A percentile compares a stretch with the other conserved stretches of the same genome.
Evolutionary conservation across 768 basidiomycete genomes (phyloP).

Genomic region (Boletus sp.): DNA sequence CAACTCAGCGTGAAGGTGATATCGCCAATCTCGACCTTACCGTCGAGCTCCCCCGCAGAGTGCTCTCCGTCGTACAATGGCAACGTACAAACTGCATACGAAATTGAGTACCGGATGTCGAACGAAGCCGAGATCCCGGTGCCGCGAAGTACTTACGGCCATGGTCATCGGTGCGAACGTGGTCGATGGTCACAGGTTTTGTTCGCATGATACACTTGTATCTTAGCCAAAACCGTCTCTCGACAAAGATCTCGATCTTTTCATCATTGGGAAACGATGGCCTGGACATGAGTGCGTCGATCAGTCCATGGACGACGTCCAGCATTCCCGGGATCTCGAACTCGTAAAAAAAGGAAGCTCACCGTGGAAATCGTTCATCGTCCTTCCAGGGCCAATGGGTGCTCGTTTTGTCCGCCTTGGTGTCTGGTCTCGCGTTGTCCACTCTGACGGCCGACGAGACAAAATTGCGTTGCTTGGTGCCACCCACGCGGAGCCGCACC

Average conservation of each 20-base stretch:
- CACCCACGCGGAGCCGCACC: conserved; percentile 1
- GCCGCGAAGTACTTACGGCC: neutral
- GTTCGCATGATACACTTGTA: conserved; percentile 15
- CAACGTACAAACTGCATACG: neutral
- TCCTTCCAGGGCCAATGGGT: conserved; percentile 1
- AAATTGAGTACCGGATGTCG: neutral
- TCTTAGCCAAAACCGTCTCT: conserved; percentile 8
- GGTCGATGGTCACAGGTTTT: neutral
- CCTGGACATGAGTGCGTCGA: neutral
- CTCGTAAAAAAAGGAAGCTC: neutral
- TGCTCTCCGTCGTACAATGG: neutral
- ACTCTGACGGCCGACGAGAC: conserved; percentile 8
- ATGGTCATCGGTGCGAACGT: neutral
- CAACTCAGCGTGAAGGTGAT: conserved; percentile 3
- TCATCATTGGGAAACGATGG: conserved; percentile 1
- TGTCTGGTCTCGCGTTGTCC: neutral
- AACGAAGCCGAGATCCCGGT: neutral
- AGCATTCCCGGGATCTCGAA: neutral
- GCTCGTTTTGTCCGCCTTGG: neutral
- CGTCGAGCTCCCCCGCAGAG: neutral
- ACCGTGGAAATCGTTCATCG: neutral
- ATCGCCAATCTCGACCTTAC: neutral
- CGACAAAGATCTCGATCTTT: conserved; percentile 3
- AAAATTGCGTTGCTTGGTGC: neutral
- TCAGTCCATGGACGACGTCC: neutral